A percentile compares a stretch with the other conserved stretches of the same genome.
These are phyloP conservation scores for Plasmodium yoelii DNA, from an alignment of 169 alveolate genomes.

Conservation along the genomic window DNA sequence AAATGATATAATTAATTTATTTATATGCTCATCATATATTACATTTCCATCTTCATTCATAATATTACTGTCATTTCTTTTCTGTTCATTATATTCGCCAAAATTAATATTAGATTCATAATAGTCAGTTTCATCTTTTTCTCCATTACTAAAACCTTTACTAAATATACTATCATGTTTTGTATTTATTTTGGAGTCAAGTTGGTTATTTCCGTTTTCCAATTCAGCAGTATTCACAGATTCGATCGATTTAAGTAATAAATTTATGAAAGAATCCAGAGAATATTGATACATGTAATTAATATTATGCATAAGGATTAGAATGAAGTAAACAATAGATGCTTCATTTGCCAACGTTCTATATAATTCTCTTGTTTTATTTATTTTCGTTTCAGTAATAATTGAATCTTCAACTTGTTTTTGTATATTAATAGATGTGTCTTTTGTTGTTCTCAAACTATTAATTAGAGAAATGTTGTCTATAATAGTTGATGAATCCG, in stretches of 20 bases:
- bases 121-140: background rate
- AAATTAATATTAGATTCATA: conserved; percentile 31
- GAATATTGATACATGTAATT: conserved; percentile 98
- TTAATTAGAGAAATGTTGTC: conserved; percentile 94
- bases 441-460: conserved; percentile 93
- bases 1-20: conserved; percentile 88
- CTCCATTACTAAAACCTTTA: conserved; percentile 77
- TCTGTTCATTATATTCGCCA: conserved; percentile 17
- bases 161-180: conserved; percentile 87
- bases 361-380: conserved; percentile 95
- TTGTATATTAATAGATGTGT: conserved; percentile 92
- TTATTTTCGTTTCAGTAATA: conserved; percentile 93
- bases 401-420: conserved; percentile 90
- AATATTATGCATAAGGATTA: conserved; percentile 94
- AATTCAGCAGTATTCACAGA: conserved; percentile 78
- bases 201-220: conserved; percentile 58
- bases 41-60: background rate
- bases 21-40: conserved; percentile 50
- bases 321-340: conserved; percentile 96
- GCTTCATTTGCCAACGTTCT: conserved; percentile 97
- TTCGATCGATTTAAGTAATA: conserved; percentile 88
- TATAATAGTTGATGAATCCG: conserved; percentile 95
- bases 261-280: conserved; percentile 93
- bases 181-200: conserved; percentile 82
- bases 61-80: background rate